Evolutionary conservation across 2,329 filamentous ascomycete species (phyloP), one percentile per base, ranked within the genome.

Genomic region (Furcasterigmium sp.): DNA sequence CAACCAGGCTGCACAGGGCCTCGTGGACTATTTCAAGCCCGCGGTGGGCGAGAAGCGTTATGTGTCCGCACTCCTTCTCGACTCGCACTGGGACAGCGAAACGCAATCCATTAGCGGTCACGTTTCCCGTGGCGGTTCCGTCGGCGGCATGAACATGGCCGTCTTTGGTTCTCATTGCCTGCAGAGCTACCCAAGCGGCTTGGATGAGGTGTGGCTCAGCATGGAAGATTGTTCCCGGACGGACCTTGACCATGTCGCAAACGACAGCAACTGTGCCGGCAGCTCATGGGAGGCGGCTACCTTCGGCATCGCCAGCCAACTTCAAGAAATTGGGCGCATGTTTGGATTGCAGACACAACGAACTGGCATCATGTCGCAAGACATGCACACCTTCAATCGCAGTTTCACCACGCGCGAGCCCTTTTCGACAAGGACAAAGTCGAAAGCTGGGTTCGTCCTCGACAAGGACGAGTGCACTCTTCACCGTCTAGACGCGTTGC

Each of bases 201-300:
- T 98, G 34, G 91, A 97, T 60, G 91, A 97, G 57, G 85, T 97
- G 1, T 86, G 89, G 5, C 82, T 89, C 17, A 85, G 90, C 6
- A 95, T 97, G 56, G 85, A 80, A 14, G 91, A 97, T 63, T 95
- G 90, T 62, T 95, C 91, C 3, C 81, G 84, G 25, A 96, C 90
- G 1, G 88, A 97, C 58, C 87, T 83, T 9, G 77, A 80, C 30
- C 78, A 78, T 53, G 82, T 95, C 29, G 85, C 86, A 14, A 95
- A 96, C 55, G 88, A 95, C 59, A 88, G 82, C 61, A 85, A 86
- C 53, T 87, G 95, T 52, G 84, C 84, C 7, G 91, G 91, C 19
- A 95, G 87, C 58, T 93, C 83, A 37, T 97, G 91, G 91, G 91
- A 97, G 61, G 83, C 90, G n/a, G 90, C 88, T 20, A 95, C 91